phyloP scores from a whole-genome alignment of 805 yeast genomes.

The Pichia scutulata region DNA sequence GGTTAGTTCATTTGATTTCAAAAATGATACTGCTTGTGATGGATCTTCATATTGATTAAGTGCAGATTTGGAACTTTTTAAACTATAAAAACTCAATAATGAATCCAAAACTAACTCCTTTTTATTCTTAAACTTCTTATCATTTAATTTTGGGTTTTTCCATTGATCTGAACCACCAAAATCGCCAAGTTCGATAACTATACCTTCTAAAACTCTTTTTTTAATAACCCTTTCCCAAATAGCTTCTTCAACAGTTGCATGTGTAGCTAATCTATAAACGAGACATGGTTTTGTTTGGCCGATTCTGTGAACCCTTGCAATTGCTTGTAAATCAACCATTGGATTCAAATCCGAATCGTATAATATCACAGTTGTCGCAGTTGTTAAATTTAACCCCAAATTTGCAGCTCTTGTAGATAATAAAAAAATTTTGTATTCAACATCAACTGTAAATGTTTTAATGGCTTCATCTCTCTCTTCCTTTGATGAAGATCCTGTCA shows the following conservation, averaged over 20 bases:
- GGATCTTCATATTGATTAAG: conserved; percentile 6
- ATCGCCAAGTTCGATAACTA: conserved; percentile 63
- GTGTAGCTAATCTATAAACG: conserved; percentile 68
- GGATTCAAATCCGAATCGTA: conserved; percentile 98
- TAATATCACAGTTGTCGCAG: conserved; percentile 83
- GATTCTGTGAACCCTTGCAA: conserved; percentile 90
- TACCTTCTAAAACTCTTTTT: conserved; percentile 69
- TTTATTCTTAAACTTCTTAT: conserved; percentile 8
- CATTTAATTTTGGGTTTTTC: conserved; percentile 6
- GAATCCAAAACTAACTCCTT: conserved; percentile 23
- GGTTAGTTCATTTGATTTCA: conserved; percentile 20
- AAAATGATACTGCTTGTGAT: neutral
- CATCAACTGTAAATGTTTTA: conserved; percentile 37
- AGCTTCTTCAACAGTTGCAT: conserved; percentile 77
- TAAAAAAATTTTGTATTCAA: conserved; percentile 46
- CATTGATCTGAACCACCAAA: conserved; percentile 32
- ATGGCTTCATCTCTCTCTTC: conserved; percentile 60
- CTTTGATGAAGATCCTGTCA: conserved; percentile 68
- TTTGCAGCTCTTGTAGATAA: conserved; percentile 94
- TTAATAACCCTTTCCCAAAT: conserved; percentile 70
- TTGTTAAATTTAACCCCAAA: conserved; percentile 75
- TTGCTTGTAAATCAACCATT: conserved; percentile 92
- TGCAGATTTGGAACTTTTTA: conserved; percentile 15
- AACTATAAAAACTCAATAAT: conserved; percentile 33
- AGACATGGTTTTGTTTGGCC: conserved; percentile 85